phyloP scores from a whole-genome alignment of 495 filamentous ascomycete species.

The Bombardia bombarda region DNA sequence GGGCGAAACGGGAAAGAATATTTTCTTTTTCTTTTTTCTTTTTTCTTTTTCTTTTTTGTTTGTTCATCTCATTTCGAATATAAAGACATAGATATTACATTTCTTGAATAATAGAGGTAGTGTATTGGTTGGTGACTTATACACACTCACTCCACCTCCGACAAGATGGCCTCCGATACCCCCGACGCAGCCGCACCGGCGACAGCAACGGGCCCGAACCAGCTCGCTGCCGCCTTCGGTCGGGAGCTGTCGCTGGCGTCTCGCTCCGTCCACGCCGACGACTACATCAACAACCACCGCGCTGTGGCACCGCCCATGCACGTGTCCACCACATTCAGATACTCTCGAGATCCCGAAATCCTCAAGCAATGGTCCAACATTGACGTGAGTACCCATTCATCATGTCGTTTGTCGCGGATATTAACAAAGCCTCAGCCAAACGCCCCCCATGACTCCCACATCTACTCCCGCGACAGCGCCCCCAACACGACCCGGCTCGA shows the following conservation, averaged over 20 bases:
- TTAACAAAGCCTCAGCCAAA: constrained; percentile 34
- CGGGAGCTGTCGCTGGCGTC: constrained; percentile 50
- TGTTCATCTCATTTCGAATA: no score
- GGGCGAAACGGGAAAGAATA: no score
- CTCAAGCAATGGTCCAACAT: constrained; percentile 41
- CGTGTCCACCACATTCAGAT: constrained; percentile 82
- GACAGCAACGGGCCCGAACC: constrained; percentile 16
- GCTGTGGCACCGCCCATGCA: constrained; percentile 84
- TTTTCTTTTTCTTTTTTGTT: no score
- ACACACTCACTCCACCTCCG: no score
- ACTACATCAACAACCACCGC: constrained; percentile 58
- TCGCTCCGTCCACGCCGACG: constrained; percentile 79
- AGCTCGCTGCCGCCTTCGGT: constrained; percentile 19
- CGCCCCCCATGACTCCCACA: constrained; percentile 37
- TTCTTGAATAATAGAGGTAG: no score
- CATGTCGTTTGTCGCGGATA: no score
- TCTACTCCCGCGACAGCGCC: constrained; percentile 73
- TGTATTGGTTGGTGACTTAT: no score
- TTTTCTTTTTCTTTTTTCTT: no score
- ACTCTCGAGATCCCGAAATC: constrained; percentile 56
- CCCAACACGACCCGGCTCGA: constrained; percentile 83
- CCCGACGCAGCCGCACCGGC: no score
- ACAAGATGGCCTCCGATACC: no score
- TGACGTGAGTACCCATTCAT: constrained; percentile 35
- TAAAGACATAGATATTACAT: no score